These are phyloP conservation scores for Crithidia bombi DNA, from an alignment of 208 protist species.

Conservation along the genomic window DNA sequence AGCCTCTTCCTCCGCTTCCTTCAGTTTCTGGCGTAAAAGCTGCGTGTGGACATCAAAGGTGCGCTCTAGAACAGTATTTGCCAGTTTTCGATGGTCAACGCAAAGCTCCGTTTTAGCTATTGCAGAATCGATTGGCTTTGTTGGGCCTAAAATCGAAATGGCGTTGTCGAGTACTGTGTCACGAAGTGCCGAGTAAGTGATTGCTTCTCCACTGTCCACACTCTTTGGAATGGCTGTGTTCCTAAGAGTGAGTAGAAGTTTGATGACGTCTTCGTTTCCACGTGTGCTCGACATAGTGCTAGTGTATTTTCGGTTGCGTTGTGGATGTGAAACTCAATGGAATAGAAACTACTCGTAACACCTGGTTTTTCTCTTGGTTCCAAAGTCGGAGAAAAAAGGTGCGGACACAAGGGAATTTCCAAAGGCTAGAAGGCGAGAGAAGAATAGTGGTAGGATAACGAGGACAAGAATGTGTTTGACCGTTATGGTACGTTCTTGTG, in stretches of 20 bases:
- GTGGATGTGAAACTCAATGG: too few species aligned
- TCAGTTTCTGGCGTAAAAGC: slow-evolving; percentile 28
- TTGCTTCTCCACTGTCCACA: slow-evolving; percentile 31
- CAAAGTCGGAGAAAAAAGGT: too few species aligned
- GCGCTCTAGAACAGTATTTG: slow-evolving; percentile 22
- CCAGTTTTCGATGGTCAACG: slow-evolving; percentile 29
- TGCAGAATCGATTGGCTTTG: background rate
- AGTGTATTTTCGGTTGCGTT: too few species aligned
- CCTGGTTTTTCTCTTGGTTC: too few species aligned
- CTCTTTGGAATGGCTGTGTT: slow-evolving; percentile 12
- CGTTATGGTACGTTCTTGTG: too few species aligned
- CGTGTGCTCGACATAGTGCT: background rate
- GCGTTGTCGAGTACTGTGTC: slow-evolving; percentile 24
- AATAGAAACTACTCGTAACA: too few species aligned
- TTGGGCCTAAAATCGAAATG: slow-evolving; percentile 1
- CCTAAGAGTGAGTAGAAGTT: slow-evolving; percentile 12
- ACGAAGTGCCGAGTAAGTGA: slow-evolving; percentile 27
- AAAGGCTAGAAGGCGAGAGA: too few species aligned
- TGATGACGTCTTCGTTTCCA: background rate
- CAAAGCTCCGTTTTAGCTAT: background rate
- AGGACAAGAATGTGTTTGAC: too few species aligned
- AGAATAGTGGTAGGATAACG: too few species aligned
- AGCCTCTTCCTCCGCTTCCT: slow-evolving; percentile 22
- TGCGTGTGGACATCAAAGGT: slow-evolving; percentile 21
- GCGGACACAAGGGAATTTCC: too few species aligned